Conservation (phyloP, 179 eudicot genomes). For the Beta corolliflora region DNA sequence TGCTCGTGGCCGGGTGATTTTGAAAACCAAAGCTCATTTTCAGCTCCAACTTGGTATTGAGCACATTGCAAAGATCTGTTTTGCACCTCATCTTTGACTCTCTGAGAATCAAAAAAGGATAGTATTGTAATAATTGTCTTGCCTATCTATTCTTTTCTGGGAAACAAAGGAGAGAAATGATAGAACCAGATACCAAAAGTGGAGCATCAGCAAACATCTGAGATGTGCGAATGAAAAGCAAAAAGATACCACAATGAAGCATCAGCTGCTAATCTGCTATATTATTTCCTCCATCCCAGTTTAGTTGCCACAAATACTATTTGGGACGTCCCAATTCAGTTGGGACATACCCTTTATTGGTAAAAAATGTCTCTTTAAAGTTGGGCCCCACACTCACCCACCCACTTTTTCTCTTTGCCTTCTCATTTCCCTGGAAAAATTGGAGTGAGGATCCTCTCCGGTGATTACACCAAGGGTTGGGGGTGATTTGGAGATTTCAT, state of each 20-base stretch:
- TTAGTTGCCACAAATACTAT: too few species aligned
- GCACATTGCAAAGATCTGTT: constrained; percentile 42
- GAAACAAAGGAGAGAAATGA: neutral
- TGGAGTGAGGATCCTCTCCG: too few species aligned
- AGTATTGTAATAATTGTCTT: neutral
- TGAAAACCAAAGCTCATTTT: constrained; percentile 34
- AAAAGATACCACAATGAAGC: neutral
- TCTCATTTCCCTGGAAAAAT: too few species aligned
- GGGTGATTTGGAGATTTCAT: too few species aligned
- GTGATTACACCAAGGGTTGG: too few species aligned
- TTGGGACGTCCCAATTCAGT: too few species aligned
- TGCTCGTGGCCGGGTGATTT: constrained; percentile 60
- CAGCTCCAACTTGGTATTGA: constrained; percentile 25
- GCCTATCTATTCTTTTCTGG: neutral
- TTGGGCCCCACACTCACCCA: too few species aligned
- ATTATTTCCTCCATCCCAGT: neutral
- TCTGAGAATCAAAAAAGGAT: constrained; percentile 37
- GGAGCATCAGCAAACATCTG: neutral
- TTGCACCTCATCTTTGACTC: constrained; percentile 58
- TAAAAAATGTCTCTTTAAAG: too few species aligned
- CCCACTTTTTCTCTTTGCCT: too few species aligned
- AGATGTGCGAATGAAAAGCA: neutral
- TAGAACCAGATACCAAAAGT: constrained; percentile 6
- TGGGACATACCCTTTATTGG: too few species aligned
- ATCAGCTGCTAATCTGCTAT: neutral